These are phyloP conservation scores for Backusella parvicylindrica DNA, from an alignment of 192 early-diverging fungal genomes.

Conservation along the genomic window DNA sequence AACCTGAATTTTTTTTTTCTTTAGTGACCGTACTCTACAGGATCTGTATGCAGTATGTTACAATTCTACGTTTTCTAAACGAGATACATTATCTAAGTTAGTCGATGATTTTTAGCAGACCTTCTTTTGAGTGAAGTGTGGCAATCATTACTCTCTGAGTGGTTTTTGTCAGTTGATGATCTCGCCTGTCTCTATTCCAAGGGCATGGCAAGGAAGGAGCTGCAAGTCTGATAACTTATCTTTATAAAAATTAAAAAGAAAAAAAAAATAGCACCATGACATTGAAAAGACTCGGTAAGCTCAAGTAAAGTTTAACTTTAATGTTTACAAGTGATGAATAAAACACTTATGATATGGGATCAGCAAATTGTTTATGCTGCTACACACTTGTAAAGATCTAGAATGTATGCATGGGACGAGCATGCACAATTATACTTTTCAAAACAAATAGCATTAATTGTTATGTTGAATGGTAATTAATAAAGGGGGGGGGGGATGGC, in stretches of 20 bases:
- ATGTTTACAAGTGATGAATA: too few species aligned
- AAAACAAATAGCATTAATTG: too few species aligned
- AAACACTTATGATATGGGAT: not conserved
- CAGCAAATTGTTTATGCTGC: not conserved
- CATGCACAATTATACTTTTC: too few species aligned
- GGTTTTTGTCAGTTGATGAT: conserved; percentile 26
- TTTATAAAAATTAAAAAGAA: not conserved
- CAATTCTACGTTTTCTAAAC: conserved; percentile 29
- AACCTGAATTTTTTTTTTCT: conserved; percentile 14
- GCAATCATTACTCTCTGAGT: conserved; percentile 6
- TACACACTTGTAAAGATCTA: not conserved
- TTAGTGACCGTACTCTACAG: conserved; percentile 34
- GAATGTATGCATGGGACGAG: not conserved
- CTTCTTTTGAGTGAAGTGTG: conserved; percentile 31
- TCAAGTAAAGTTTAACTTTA: too few species aligned
- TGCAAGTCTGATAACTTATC: conserved; percentile 25
- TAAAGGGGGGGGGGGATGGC: too few species aligned
- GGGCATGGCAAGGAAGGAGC: conserved; percentile 24
- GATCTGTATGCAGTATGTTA: conserved; percentile 30
- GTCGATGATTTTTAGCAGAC: conserved; percentile 23
- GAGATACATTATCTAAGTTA: conserved; percentile 23
- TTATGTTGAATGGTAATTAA: too few species aligned
- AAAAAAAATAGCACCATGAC: not conserved
- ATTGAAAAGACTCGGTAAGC: too few species aligned
- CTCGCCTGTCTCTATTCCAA: conserved; percentile 31